Base-by-base conservation (phyloP, 768 basidiomycete genomes). In the Lactarius indigo region DNA sequence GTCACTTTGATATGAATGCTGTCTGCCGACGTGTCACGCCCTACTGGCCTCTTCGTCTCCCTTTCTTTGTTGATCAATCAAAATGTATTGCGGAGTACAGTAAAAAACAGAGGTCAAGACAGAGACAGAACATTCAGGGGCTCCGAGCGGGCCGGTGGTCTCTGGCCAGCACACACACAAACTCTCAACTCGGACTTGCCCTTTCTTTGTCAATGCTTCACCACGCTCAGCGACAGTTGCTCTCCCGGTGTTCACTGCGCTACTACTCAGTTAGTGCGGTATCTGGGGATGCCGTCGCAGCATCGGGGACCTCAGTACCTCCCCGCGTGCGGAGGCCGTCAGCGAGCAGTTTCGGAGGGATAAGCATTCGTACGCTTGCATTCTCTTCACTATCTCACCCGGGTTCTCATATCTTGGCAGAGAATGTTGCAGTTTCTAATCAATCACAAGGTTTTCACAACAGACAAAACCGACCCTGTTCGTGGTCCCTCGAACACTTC, bases 291-390 rank as follows among this genome's bases (percentile, higher is more conserved):
- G 18, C 20, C 5, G 15, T 35, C 3, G 57, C 50, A 7, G 18
- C 61, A 18, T 31, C 61, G 41, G 58, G 17, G 15, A 17, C 47
- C 6, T 30, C 54, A 33, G 63, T 4, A 1, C 28, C 61, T 6
- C 57, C 57, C 26, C 59, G 56, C n/a, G 26, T 42, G 30, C 56
- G 23, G 59, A 55, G 61, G 56, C 69, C 68, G 3, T n/a, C 52
- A 17, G 68, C 64, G 35, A 65, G 59, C 37, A 65, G 47, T 37
- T 64, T 70, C 17, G 68, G 64, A 20, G 68, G 68, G 8, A 70
- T 70, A 31, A 20, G 23, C 28, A 70, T 70, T 15, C 12, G 69
- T 70, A 57, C 63, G 69, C n/a, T 10, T 12, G 5, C 26, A 1
- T 12, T 17, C n/a, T 3, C 44, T 12, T 26, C 35, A 55, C 30